Evolutionary conservation across 169 alveolate genomes (phyloP).

Genomic region (Plasmodium gaboni): DNA sequence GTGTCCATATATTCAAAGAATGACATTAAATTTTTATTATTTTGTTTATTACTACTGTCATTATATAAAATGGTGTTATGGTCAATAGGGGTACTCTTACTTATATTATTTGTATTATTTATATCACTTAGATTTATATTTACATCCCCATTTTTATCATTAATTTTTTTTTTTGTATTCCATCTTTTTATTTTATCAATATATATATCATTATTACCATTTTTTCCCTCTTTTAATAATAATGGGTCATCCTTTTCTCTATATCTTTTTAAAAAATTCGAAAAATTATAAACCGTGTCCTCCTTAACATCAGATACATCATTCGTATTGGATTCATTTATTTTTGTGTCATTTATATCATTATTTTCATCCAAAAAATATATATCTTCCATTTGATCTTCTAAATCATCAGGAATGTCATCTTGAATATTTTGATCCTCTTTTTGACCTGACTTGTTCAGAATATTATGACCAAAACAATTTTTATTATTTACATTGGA

Average conservation of each 20-base stretch:
- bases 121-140: neutral
- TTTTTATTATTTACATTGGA: neutral
- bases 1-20: conserved; percentile 9
- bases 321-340: neutral
- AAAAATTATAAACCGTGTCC: neutral
- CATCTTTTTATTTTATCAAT: neutral
- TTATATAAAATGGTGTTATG: too few relatives aligned
- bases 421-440: neutral
- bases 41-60: too few relatives aligned
- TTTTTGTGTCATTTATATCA: neutral
- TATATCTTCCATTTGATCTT: neutral
- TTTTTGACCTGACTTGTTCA: neutral
- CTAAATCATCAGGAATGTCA: neutral
- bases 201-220: neutral
- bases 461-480: too few relatives aligned
- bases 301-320: neutral
- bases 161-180: neutral
- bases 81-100: too few relatives aligned
- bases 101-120: neutral
- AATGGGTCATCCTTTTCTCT: conserved; percentile 6
- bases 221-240: neutral
- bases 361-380: neutral
- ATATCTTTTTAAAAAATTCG: conserved; percentile 12
- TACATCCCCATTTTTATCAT: neutral
- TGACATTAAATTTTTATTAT: conserved; percentile 4